A percentile compares a stretch with the other conserved stretches of the same genome.
Conservation (phyloP, 345 rosid genomes). For the Sisymbrium altissimum region DNA sequence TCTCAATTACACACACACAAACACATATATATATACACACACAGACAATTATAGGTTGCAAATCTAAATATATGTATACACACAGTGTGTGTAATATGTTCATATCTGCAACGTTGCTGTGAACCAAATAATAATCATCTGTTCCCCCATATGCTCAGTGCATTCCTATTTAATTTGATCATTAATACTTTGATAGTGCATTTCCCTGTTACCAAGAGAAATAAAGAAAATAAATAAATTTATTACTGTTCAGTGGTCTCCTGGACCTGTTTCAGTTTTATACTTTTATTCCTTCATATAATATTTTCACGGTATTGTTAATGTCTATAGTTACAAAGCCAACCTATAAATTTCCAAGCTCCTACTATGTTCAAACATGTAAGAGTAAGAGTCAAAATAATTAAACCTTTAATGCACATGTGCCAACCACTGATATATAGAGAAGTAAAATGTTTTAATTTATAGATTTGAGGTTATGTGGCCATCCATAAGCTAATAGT, state of each 20-base stretch:
- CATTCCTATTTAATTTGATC: conserved; percentile 9
- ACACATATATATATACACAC: background rate
- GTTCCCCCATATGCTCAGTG: conserved; percentile 15
- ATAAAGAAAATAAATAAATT: background rate
- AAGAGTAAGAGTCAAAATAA: background rate
- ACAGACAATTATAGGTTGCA: background rate
- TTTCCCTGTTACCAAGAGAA: conserved; percentile 12
- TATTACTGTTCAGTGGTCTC: conserved; percentile 9
- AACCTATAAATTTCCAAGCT: conserved; percentile 8
- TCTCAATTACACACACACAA: background rate
- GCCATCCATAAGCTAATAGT: conserved; percentile 8
- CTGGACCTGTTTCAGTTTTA: conserved; percentile 6
- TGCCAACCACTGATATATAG: conserved; percentile 21
- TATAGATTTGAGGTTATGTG: conserved; percentile 14
- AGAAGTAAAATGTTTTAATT: background rate
- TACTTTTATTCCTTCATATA: background rate
- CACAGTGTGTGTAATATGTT: background rate
- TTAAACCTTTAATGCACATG: conserved; percentile 10
- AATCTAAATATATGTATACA: background rate
- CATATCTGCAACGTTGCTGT: background rate
- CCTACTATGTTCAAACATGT: conserved; percentile 13
- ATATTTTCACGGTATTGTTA: background rate
- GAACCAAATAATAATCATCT: conserved; percentile 18
- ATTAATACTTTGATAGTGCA: conserved; percentile 24
- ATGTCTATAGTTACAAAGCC: background rate